These are phyloP conservation scores for Phytophthora macrochlamydospora DNA, from an alignment of 352 stramenopile species.

Conservation along the genomic window DNA sequence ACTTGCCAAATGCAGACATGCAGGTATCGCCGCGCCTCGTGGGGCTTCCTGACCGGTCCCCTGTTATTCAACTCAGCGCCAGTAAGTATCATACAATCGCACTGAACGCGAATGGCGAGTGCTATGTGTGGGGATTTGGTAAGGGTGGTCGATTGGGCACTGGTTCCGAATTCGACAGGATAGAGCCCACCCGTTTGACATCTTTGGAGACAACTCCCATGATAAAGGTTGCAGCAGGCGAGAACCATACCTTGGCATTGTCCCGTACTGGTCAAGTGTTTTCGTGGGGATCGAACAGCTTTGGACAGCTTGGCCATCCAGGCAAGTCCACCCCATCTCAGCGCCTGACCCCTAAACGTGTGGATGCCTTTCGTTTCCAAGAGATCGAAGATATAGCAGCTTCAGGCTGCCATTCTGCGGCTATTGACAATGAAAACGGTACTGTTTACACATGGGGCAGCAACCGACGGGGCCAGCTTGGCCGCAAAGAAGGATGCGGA, in stretches of 20 bases:
- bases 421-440: conserved; percentile 50
- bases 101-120: conserved; percentile 62
- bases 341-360: conserved; percentile 69
- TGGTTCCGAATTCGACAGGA: conserved; percentile 79
- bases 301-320: conserved; percentile 73
- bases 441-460: conserved; percentile 79
- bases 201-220: conserved; percentile 64
- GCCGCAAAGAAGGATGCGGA: conserved; percentile 74
- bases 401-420: conserved; percentile 74
- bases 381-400: conserved; percentile 68
- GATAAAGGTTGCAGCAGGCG: conserved; percentile 67
- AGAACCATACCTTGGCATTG: conserved; percentile 84
- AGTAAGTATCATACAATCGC: conserved; percentile 85
- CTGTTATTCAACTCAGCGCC: conserved; percentile 73
- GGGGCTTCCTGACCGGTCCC: conserved; percentile 49
- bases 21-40: conserved; percentile 71
- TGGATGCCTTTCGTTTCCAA: conserved; percentile 69
- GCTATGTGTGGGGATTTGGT: conserved; percentile 85
- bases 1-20: conserved; percentile 80
- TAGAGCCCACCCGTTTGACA: conserved; percentile 61
- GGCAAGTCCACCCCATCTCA: conserved; percentile 61
- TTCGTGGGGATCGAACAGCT: conserved; percentile 86
- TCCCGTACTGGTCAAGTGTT: conserved; percentile 71
- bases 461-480: conserved; percentile 82
- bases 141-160: conserved; percentile 80